A percentile compares a stretch with the other conserved stretches of the same genome.
These are phyloP conservation scores for Talaromyces adpressus DNA, from an alignment of 495 filamentous ascomycete species.

Conservation along the genomic window DNA sequence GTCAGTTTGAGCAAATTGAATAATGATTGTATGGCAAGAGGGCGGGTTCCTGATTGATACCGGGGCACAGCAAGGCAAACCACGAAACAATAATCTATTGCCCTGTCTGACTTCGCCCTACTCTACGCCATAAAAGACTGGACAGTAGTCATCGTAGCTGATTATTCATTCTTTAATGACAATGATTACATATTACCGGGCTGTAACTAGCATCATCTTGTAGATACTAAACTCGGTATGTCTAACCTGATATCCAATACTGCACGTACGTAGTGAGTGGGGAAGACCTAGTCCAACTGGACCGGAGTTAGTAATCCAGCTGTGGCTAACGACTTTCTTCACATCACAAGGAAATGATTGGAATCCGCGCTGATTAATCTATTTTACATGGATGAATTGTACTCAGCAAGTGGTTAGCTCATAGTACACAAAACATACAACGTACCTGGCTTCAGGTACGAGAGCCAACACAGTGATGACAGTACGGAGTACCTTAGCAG, in stretches of 20 bases:
- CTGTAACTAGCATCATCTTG: not conserved
- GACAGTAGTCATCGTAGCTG: not conserved
- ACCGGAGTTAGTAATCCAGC: not conserved
- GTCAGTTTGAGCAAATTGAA: not conserved
- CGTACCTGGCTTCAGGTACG: not conserved
- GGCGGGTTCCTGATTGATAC: not conserved
- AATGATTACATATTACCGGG: not conserved
- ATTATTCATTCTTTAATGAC: not conserved
- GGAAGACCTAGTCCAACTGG: not conserved
- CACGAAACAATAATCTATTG: not conserved
- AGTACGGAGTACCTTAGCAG: not conserved
- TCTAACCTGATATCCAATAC: not conserved
- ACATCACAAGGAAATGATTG: not conserved
- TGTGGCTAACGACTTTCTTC: not conserved
- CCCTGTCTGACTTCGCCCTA: not conserved
- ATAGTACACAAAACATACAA: not conserved
- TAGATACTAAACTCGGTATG: not conserved
- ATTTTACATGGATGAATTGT: not conserved
- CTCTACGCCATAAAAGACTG: not conserved
- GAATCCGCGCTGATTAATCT: not conserved
- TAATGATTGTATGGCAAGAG: not conserved
- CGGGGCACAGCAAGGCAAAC: not conserved
- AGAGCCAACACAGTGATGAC: not conserved
- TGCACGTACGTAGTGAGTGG: not conserved
- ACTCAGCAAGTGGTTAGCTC: not conserved